phyloP scores from a whole-genome alignment of 129 eudicot genomes.

The Tagetes patula region DNA sequence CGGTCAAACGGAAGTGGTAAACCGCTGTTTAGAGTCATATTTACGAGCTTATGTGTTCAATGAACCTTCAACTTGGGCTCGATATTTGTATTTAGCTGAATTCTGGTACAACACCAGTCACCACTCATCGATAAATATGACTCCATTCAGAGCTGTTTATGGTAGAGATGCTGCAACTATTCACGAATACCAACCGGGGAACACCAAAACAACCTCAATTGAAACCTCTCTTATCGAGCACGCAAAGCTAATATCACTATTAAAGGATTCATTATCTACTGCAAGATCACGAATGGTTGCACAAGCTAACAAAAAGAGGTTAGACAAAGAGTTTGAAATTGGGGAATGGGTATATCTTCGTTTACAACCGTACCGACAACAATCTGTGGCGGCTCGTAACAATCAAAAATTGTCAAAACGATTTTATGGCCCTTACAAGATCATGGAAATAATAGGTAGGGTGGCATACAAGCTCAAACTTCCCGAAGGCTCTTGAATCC shows the following conservation, averaged over 20 bases:
- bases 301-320: neutral
- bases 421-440: neutral
- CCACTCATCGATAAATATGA: constrained; percentile 2
- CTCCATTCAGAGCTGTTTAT: neutral
- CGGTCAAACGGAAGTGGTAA: too few relatives aligned
- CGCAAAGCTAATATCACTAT: neutral
- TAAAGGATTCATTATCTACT: neutral
- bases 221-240: neutral
- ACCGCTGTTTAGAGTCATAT: neutral
- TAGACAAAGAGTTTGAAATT: neutral
- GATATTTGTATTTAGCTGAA: neutral
- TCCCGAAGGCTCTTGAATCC: too few relatives aligned
- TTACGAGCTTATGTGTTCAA: neutral
- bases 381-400: neutral
- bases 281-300: neutral
- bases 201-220: neutral
- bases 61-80: neutral
- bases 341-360: neutral
- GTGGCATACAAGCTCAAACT: neutral
- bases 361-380: neutral
- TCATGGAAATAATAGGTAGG: neutral
- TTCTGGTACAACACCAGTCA: neutral
- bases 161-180: neutral
- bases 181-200: neutral
- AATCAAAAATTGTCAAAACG: neutral